Conservation (phyloP, 208 protist genomes). For the Trypanosoma lewisi region DNA sequence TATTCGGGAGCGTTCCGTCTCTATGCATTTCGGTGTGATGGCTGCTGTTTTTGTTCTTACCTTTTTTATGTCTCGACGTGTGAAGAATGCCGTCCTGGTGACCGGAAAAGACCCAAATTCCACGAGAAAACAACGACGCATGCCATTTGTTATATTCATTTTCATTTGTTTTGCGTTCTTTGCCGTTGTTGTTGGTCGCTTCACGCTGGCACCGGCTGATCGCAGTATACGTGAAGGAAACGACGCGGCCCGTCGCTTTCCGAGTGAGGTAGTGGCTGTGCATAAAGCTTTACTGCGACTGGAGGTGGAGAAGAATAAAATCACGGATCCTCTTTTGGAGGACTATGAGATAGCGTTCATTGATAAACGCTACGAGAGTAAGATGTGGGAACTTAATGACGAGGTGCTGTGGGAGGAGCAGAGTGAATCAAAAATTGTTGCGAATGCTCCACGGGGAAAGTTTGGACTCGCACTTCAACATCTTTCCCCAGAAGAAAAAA, state of each 20-base stretch:
- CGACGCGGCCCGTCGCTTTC: conserved; percentile 36
- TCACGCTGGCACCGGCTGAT: conserved; percentile 31
- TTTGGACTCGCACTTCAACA: conserved; percentile 7
- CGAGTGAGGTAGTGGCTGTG: conserved; percentile 53
- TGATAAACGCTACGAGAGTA: conserved; percentile 32
- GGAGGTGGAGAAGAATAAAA: conserved; percentile 35
- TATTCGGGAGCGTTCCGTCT: conserved; percentile 54
- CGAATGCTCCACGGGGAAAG: not conserved
- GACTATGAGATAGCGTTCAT: conserved; percentile 37
- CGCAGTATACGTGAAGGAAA: conserved; percentile 39
- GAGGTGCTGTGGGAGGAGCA: conserved; percentile 32
- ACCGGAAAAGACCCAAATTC: not conserved
- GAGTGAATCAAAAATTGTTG: not conserved
- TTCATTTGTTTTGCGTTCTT: conserved; percentile 40
- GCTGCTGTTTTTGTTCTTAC: conserved; percentile 23
- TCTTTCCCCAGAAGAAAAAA: conserved; percentile 21
- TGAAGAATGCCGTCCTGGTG: conserved; percentile 21
- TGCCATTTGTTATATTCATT: conserved; percentile 49
- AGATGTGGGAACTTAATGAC: conserved; percentile 33
- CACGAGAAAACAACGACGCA: conserved; percentile 43
- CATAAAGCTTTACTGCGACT: conserved; percentile 56
- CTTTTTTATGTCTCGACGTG: conserved; percentile 28
- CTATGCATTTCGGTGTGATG: conserved; percentile 28
- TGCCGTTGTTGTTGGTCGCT: conserved; percentile 37
- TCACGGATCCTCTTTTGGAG: conserved; percentile 43